phyloP scores from a whole-genome alignment of 2,329 filamentous ascomycete genomes.

The Westerdykella aurantiaca region DNA sequence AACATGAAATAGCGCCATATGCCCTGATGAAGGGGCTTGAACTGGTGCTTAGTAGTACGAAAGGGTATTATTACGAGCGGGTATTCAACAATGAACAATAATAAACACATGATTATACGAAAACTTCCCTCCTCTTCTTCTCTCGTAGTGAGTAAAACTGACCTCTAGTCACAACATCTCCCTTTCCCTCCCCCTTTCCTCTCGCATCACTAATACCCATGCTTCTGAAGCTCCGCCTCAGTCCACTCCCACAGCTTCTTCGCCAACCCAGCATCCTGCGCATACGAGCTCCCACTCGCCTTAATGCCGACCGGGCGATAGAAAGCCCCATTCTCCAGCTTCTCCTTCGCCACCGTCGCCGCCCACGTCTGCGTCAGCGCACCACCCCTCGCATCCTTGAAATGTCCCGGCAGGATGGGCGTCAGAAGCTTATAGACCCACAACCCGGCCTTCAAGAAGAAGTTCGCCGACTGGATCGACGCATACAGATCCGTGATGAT shows the following conservation, averaged over 20 bases:
- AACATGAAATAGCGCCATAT: no score
- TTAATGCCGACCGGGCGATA: conserved; percentile 35
- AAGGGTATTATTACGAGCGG: background rate
- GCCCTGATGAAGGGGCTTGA: background rate
- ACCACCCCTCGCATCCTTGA: conserved; percentile 26
- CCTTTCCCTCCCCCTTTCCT: background rate
- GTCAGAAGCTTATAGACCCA: conserved; percentile 23
- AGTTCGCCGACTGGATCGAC: conserved; percentile 15
- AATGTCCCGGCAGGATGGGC: conserved; percentile 26
- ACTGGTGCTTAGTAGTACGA: background rate
- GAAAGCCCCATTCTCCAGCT: conserved; percentile 40
- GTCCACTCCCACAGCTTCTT: conserved; percentile 38
- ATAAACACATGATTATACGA: background rate
- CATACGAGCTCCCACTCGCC: conserved; percentile 18
- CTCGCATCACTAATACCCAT: conserved; percentile 21
- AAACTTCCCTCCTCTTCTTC: background rate
- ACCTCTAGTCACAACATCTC: background rate
- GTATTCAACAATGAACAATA: background rate
- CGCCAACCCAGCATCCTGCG: conserved; percentile 26
- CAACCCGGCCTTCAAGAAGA: conserved; percentile 19
- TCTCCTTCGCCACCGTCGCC: conserved; percentile 27
- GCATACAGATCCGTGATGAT: conserved; percentile 43
- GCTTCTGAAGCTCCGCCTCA: conserved; percentile 28
- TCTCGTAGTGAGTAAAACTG: background rate
- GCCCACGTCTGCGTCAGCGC: conserved; percentile 43